Evolutionary conservation across 2,329 filamentous ascomycete species (phyloP), one percentile per base, ranked within the genome.

Genomic region (Penicillium hesseltinei): DNA sequence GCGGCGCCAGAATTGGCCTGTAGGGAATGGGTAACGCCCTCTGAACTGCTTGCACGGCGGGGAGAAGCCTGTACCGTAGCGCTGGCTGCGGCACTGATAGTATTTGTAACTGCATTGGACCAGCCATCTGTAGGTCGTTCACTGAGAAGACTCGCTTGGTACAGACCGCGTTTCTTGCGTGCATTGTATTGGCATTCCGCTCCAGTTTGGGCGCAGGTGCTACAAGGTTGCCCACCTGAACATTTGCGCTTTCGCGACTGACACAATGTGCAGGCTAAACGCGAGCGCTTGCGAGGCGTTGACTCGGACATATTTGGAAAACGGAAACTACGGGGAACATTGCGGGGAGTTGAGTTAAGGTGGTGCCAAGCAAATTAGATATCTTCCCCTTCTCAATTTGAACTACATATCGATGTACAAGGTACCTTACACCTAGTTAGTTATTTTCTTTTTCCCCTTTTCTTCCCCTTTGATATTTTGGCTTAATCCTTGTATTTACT

Each of bases 1-100:
- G 82, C 81, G 0, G 83, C 80, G 0, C 82, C 82, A 0, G 82
- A 84, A 59, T 85, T 85, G 36, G 81, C 83, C 60, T 85, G 81
- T 4, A 84, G 70, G 0, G 80, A 81, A 47, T 67, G 51, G 40
- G 56, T 57, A n/a, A 50, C 46, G 15, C 39, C 47, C 13, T 47
- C 57, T 11, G 51, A 11, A 2, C 53, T 59, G 8, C 47, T 44
- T 51, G 58, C 11, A 21, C 35, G 13, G 44, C 45, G 39, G 15
- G 53, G 31, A 2, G 60, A 57, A n/a, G 27, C 53, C n/a, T 62
- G 63, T 17, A 59, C 50, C 8, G 50, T 13, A 47, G 51, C 33
- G 15, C 49, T 60, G 17, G 45, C 44, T 4, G 50, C 21, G 29
- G 43, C 45, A 36, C 48, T 57, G 33, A 13, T 42, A 6, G 46